Percentiles rank a stretch among this genome's conserved stretches.
Evolutionary conservation across 441 rosid genomes (phyloP).

Genomic region (Erysimum cheiri): DNA sequence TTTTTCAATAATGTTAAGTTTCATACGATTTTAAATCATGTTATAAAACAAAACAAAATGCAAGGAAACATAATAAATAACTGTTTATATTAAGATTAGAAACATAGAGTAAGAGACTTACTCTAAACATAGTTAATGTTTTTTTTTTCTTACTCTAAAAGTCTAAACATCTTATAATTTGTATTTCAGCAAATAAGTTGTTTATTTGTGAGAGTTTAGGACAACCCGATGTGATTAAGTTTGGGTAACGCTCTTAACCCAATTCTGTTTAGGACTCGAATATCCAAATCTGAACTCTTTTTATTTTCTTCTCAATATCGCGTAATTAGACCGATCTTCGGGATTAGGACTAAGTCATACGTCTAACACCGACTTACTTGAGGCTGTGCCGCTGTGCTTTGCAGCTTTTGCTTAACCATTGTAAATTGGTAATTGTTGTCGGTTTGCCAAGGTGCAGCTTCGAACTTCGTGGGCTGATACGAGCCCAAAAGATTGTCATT

Average conservation of each 20-base stretch:
- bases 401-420: not conserved
- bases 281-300: not conserved
- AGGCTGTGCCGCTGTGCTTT: not conserved
- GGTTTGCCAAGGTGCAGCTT: not conserved
- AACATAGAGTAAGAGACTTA: too few species aligned
- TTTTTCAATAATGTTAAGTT: too few species aligned
- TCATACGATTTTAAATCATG: too few species aligned
- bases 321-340: not conserved
- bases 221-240: not conserved
- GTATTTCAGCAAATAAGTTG: too few species aligned
- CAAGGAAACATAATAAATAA: too few species aligned
- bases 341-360: not conserved
- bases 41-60: too few species aligned
- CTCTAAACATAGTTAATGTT: too few species aligned
- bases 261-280: not conserved
- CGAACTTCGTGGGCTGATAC: conserved; percentile 5
- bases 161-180: too few species aligned
- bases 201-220: too few species aligned
- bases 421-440: not conserved
- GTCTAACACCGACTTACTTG: not conserved
- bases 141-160: too few species aligned
- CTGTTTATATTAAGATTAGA: too few species aligned
- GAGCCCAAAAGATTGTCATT: conserved; percentile 6
- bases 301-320: not conserved
- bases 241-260: not conserved